Evolutionary conservation across 2,329 filamentous ascomycete genomes (phyloP), one percentile per base, ranked within the genome.

Genomic region (Sporothrix brasiliensis): DNA sequence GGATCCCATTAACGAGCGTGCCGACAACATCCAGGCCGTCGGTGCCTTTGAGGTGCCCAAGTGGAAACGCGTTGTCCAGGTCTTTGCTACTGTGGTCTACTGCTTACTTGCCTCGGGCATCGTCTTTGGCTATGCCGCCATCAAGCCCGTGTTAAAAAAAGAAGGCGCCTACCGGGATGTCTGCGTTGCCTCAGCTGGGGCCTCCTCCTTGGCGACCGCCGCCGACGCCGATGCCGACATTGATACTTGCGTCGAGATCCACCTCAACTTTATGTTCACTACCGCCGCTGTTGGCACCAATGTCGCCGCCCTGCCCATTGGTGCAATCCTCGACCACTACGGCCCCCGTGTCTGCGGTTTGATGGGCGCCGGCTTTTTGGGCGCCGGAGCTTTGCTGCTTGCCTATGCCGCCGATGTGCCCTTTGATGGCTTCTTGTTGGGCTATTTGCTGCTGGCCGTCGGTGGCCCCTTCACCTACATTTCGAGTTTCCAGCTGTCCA

Each of bases 191-290:
- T 66, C 63, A 10, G 41, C 63, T 2, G 27, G 47, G 6, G 27
- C 63, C 1, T 14, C 47, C 16, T 19, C 21, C 7, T 66, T 66
- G 34, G 47, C 47, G 24, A 52, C 39, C 19, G 52, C n/a, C 44
- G 73, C 76, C 50, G 66, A 71, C 9, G 71, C 75, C 50, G 67
- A 70, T 5, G 70, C 75, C 1, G 73, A 76, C n/a, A 75, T 76
- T 19, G 76, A 83, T 39, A 81, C 78, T n/a, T 86, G 79, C 77
- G 80, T 83, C 71, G 87, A 88, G 76, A 87, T 89, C 68, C 85
- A 84, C 71, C 85, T 97, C 70, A 97, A 97, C 78, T 83, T 97
- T 74, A 97, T 97, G 92, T 97, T 97, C 83, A 96, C 93, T 6
- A 86, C 93, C 53, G 93, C 93, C 14, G 93, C 93, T 16, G 93